Percentiles rank a stretch among this genome's conserved stretches.
These are phyloP conservation scores for Ogataea paraovalis DNA, from an alignment of 805 yeast species.

Conservation along the genomic window DNA sequence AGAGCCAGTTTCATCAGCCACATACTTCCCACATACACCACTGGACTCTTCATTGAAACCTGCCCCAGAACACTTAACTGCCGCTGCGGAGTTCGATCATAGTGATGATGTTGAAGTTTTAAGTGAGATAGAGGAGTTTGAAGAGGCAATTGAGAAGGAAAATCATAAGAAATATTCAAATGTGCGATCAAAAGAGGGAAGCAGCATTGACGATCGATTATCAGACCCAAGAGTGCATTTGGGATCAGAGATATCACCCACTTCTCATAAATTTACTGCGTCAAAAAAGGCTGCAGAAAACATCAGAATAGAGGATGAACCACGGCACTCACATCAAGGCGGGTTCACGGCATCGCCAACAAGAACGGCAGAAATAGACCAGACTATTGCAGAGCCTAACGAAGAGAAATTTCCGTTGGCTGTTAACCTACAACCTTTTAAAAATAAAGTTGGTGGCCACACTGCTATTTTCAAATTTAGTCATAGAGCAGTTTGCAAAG, in stretches of 20 bases:
- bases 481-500: conserved; percentile 89
- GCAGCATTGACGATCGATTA: not conserved
- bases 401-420: conserved; percentile 58
- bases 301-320: no score
- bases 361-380: no score
- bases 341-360: no score
- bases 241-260: not conserved
- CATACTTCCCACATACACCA: conserved; percentile 65
- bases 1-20: conserved; percentile 67
- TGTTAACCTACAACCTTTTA: conserved; percentile 86
- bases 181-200: not conserved
- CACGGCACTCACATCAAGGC: no score
- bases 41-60: conserved; percentile 21
- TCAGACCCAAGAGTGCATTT: not conserved
- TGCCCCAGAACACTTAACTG: conserved; percentile 41
- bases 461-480: conserved; percentile 94
- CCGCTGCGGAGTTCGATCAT: conserved; percentile 46
- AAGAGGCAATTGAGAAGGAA: conserved; percentile 21
- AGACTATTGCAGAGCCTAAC: not conserved
- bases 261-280: not conserved
- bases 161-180: conserved; percentile 4
- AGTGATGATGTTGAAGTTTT: conserved; percentile 19
- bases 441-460: conserved; percentile 96
- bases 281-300: not conserved
- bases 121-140: conserved; percentile 24